phyloP scores from a whole-genome alignment of 2,329 filamentous ascomycete genomes.

The Botrytis deweyae region DNA sequence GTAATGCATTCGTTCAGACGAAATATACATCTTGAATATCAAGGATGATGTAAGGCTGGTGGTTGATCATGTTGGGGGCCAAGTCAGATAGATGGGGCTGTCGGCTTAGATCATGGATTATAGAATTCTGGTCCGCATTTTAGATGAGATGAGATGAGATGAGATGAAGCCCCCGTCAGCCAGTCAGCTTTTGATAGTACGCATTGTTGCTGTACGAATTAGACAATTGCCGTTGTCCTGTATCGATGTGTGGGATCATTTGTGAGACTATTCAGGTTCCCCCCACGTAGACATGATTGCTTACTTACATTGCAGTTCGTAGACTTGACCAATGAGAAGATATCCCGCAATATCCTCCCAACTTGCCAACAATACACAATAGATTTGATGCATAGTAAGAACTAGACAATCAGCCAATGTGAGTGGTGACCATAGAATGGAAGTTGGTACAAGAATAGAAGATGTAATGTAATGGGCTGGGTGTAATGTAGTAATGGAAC shows the following conservation, averaged over 20 bases:
- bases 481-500: background rate
- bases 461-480: background rate
- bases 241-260: background rate
- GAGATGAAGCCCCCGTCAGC: background rate
- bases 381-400: background rate
- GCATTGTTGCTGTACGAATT: background rate
- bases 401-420: background rate
- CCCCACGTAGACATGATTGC: background rate
- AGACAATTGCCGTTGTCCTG: slow-evolving; percentile 10
- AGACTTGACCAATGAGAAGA: background rate
- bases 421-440: background rate
- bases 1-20: background rate
- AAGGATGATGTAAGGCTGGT: background rate
- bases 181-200: background rate
- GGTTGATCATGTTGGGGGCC: slow-evolving; percentile 1
- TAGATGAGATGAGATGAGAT: slow-evolving; percentile 16
- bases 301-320: background rate
- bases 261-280: background rate
- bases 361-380: background rate
- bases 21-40: background rate
- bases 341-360: background rate
- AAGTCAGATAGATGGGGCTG: background rate
- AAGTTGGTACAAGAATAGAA: background rate
- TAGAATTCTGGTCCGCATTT: background rate
- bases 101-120: background rate